Percentiles rank a stretch among this genome's conserved stretches.
phyloP scores from a whole-genome alignment of 345 rosid species.

The Hypericum androsaemum region DNA sequence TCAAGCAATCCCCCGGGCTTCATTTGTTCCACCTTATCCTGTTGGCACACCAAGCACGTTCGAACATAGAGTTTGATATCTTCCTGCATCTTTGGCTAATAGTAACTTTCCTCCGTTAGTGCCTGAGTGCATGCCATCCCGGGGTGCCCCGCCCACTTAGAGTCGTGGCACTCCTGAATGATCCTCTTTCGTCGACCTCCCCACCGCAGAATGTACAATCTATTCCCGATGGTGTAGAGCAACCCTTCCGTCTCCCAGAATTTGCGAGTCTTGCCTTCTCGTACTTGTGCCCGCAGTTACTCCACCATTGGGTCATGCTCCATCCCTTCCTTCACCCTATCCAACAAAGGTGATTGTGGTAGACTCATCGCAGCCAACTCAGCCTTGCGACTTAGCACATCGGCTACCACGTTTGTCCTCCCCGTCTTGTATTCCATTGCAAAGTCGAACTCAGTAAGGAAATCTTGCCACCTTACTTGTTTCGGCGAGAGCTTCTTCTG shows the following conservation, averaged over 20 bases:
- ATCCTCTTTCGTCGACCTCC: background rate
- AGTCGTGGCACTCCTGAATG: background rate
- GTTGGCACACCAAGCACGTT: background rate
- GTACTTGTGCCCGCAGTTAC: background rate
- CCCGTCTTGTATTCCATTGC: background rate
- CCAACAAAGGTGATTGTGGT: background rate
- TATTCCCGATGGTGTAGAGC: rapidly evolving
- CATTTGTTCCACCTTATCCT: background rate
- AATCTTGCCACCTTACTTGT: background rate
- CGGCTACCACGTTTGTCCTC: background rate
- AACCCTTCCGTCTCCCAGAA: background rate
- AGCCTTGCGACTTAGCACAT: background rate
- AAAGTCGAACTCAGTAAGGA: conserved; percentile 1
- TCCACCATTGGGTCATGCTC: background rate
- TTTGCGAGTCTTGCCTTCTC: background rate
- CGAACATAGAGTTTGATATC: too few relatives aligned
- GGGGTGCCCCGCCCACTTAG: background rate
- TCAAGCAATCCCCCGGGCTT: too few relatives aligned
- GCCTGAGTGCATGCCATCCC: background rate
- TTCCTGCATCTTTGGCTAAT: too few relatives aligned
- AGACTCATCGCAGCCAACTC: too few relatives aligned
- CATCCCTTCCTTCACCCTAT: background rate
- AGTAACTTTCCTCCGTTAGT: background rate
- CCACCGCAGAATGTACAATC: background rate
- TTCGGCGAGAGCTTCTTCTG: background rate